These are phyloP conservation scores for Artemisia argyi DNA, from an alignment of 129 eudicot genomes.

Conservation along the genomic window DNA sequence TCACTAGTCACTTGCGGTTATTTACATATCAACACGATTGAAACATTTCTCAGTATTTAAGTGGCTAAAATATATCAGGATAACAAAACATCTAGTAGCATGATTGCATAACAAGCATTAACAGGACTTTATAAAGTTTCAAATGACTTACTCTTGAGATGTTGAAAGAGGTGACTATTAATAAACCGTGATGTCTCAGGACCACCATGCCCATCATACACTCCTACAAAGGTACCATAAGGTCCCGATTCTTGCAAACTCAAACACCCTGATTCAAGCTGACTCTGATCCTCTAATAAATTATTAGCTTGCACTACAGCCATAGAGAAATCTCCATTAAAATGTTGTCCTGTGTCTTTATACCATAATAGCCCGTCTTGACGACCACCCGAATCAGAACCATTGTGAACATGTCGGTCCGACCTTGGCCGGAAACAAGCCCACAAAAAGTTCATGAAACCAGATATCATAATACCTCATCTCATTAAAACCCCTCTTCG, in stretches of 20 bases:
- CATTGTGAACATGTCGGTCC: constrained; percentile 54
- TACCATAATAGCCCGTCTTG: constrained; percentile 90
- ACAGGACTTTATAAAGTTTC: neutral
- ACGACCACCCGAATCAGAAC: constrained; percentile 76
- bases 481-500: constrained; percentile 63
- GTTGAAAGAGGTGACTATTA: constrained; percentile 76
- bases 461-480: constrained; percentile 84
- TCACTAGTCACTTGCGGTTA: neutral
- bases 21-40: neutral
- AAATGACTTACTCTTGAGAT: constrained; percentile 83
- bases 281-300: constrained; percentile 94
- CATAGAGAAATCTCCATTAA: constrained; percentile 92
- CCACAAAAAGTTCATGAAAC: constrained; percentile 86
- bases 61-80: neutral
- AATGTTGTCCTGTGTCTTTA: constrained; percentile 88
- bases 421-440: constrained; percentile 91
- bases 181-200: constrained; percentile 89
- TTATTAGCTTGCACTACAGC: constrained; percentile 98
- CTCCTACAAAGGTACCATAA: constrained; percentile 86
- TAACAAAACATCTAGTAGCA: neutral
- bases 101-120: neutral
- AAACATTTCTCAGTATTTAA: neutral
- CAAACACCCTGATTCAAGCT: constrained; percentile 88
- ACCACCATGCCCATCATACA: constrained; percentile 98
- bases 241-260: constrained; percentile 84